Evolutionary conservation across 2,329 filamentous ascomycete species (phyloP), one percentile per base, ranked within the genome.

Genomic region (Rhinocladiella mackenziei): DNA sequence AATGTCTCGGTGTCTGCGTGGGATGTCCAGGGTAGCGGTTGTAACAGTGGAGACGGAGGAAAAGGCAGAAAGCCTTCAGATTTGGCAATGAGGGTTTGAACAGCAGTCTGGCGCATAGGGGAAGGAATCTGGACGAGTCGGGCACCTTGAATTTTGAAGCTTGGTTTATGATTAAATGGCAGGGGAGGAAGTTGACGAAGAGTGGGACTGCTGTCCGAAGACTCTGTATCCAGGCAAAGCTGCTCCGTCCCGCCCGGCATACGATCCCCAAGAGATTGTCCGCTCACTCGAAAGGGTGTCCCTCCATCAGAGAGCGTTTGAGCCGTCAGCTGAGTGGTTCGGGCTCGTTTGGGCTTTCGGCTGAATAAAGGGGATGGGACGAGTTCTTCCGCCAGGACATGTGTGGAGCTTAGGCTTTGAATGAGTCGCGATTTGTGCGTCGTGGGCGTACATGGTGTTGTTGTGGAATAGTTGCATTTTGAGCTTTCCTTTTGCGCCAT

Each of bases 361-460:
- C 51, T 55, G 46, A 57, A 57, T 3, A 57, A 39, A 17, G 55
- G 55, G 23, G 51, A 52, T 14, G 55, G 53, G 8, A 56, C 43
- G 4, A 57, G 49, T n/a, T 56, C 46, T n/a, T 53, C 47, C 10
- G 48, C 42, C 3, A 57, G 39, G 13, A 33, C 32, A 20, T 53
- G 51, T 10, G 42, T 37, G 19, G 41, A 39, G 36, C 52, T 54
- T 2, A 53, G 41, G 32, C 49, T 51, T 20, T 45, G 43, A 22
- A 38, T 48, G 26, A 56, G 51, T 20, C 52, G 42, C n/a, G 40
- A 26, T 32, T 39, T 44, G 17, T 50, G 43, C 9, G 33, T 42
- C 7, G 9, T 37, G 15, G 39, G 36, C 14, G 34, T 47, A n/a
- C n/a, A n/a, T 8, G 26, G 10, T 13, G 18, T 25, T 14, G 23